Conservation (phyloP, 192 early-diverging fungal species). For the Mortierella claussenii region DNA sequence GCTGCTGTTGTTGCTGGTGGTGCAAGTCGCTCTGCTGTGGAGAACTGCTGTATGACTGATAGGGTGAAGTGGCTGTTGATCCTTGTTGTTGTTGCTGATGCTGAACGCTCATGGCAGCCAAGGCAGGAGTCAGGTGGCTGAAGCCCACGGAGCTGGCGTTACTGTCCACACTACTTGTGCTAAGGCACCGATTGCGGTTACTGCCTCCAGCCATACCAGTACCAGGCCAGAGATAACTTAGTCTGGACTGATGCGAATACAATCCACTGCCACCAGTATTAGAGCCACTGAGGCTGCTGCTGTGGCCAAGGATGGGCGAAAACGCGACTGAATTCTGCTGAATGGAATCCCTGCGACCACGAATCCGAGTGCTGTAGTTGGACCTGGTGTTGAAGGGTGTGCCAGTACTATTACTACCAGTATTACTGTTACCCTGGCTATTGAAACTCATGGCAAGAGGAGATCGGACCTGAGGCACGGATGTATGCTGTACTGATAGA, state of each 20-base stretch:
- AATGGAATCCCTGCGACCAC: conserved; percentile 32
- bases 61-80: conserved; percentile 33
- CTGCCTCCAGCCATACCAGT: conserved; percentile 2
- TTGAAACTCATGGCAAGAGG: conserved; percentile 41
- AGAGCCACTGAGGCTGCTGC: conserved; percentile 26
- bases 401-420: conserved; percentile 9
- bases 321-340: conserved; percentile 33
- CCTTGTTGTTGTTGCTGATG: conserved; percentile 20
- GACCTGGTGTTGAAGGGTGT: conserved; percentile 8
- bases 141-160: conserved; percentile 46
- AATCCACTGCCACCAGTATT: conserved; percentile 1
- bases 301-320: conserved; percentile 32
- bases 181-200: conserved; percentile 37
- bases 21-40: conserved; percentile 27
- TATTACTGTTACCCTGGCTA: conserved; percentile 15
- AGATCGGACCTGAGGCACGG: conserved; percentile 37
- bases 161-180: conserved; percentile 45
- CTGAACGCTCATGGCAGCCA: conserved; percentile 43
- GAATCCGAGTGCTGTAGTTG: conserved; percentile 13
- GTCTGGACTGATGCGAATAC: conserved; percentile 15
- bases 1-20: conserved; percentile 35
- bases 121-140: conserved; percentile 35
- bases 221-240: conserved; percentile 20
- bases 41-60: conserved; percentile 41
- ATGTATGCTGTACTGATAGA: conserved; percentile 17